These are phyloP conservation scores for Aspergillus indologenus DNA, from an alignment of 495 filamentous ascomycete species.

Conservation along the genomic window DNA sequence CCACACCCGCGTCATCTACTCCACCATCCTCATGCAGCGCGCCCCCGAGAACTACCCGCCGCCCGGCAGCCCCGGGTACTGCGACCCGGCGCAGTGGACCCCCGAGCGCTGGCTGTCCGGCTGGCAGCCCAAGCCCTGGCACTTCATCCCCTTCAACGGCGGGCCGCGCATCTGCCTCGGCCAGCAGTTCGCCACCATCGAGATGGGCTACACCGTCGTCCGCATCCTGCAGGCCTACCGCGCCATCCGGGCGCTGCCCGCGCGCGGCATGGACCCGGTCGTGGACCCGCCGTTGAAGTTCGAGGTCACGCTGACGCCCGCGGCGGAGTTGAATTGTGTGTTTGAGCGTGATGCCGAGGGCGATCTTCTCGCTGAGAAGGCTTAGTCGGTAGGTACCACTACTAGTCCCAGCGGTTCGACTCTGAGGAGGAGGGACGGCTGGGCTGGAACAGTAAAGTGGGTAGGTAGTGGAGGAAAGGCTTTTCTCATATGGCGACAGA, in stretches of 20 bases:
- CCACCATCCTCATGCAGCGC: constrained; percentile 58
- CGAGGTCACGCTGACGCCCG: constrained; percentile 42
- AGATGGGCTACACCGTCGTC: constrained; percentile 60
- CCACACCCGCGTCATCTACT: constrained; percentile 41
- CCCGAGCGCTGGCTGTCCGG: constrained; percentile 73
- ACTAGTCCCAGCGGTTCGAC: neutral
- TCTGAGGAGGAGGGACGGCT: too few species aligned
- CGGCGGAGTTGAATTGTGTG: constrained; percentile 41
- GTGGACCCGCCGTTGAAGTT: constrained; percentile 37
- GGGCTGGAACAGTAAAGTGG: too few species aligned
- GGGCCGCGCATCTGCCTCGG: constrained; percentile 61
- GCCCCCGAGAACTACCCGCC: constrained; percentile 48
- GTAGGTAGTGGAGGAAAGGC: too few species aligned
- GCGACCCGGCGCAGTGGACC: constrained; percentile 49
- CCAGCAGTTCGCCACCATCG: constrained; percentile 60
- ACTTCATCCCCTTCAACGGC: constrained; percentile 62
- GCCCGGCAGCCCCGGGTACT: constrained; percentile 45
- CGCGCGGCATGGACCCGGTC: constrained; percentile 30
- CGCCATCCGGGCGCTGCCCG: constrained; percentile 38
- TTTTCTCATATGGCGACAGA: neutral
- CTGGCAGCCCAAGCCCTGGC: constrained; percentile 67
- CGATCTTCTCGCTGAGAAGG: neutral
- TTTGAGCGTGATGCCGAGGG: constrained; percentile 37
- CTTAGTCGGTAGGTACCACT: neutral
- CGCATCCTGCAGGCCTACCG: constrained; percentile 61